Base-by-base conservation (phyloP, 192 early-diverging fungal genomes). In the Fimicolochytrium jonesii region DNA sequence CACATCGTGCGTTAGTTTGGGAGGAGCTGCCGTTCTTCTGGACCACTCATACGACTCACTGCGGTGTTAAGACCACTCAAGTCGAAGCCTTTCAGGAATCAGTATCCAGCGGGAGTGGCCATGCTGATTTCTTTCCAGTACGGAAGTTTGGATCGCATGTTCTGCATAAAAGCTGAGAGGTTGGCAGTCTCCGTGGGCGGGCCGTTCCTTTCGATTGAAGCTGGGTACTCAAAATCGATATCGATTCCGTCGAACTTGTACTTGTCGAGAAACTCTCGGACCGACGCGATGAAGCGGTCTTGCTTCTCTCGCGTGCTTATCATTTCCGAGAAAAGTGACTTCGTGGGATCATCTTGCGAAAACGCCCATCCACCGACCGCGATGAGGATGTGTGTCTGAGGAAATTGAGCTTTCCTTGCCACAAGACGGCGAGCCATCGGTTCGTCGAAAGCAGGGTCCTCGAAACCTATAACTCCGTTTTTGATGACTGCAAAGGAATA, bases 171-270 rank as follows among this genome's bases (percentile, higher is more conserved):
- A 7, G 23, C 41, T 15, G 81, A 64, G 52, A 82, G 86, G 70
- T 91, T 89, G 2, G 63, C 64, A 6, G 82, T 69, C 54, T 91
- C 90, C 51, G 84, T 80, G 0, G 41, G 50, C 42, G 74, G 76
- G 55, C 85, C 88, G 7, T 72, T 66, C 42, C 77, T 77, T 37
- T 87, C 81, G 26, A 79, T 65, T 37, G 84, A 71, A 23, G 86
- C 84, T 17, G 88, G 88, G 54, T 86, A 89, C 67, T 90, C 88
- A 72, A 70, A 89, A 66, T 89, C 89, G 59, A 91, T 71, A 63
- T 91, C 89, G 53, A 87, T 77, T 56, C 89, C 89, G 73, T 89
- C 87, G 1, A 88, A 28, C 11, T 49, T 49, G n/a, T 22, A 25
- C 1, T 15, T 20, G 13, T 49, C n/a, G 11, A 49, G 13, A 11